phyloP scores from a whole-genome alignment of 805 yeast species.

The Cyberlindnera veronae region DNA sequence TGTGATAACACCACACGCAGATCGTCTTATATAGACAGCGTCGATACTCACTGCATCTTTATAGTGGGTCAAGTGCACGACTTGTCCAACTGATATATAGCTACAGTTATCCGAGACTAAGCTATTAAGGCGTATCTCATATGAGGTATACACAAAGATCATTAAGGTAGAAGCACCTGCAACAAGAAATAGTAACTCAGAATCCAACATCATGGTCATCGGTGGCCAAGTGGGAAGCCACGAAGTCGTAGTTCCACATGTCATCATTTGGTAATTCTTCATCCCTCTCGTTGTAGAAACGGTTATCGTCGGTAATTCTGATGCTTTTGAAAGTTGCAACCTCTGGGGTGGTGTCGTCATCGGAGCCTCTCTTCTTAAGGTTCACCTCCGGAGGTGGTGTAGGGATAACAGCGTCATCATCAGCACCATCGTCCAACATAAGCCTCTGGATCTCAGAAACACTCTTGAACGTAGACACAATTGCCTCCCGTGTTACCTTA shows the following conservation, averaged over 20 bases:
- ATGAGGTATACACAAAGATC: too few relatives aligned
- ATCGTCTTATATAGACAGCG: too few relatives aligned
- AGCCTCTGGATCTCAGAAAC: conserved; percentile 22
- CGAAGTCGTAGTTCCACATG: conserved; percentile 25
- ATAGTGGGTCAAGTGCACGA: too few relatives aligned
- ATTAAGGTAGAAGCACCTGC: too few relatives aligned
- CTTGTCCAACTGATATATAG: too few relatives aligned
- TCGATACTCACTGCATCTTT: too few relatives aligned
- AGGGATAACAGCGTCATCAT: conserved; percentile 5
- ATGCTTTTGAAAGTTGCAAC: conserved; percentile 17
- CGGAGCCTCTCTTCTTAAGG: conserved; percentile 9
- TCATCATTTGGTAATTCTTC: conserved; percentile 12
- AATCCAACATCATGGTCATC: conserved; percentile 3
- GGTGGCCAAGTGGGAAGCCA: conserved; percentile 7
- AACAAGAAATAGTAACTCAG: too few relatives aligned
- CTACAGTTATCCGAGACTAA: too few relatives aligned
- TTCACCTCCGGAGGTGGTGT: conserved; percentile 13
- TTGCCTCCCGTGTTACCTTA: conserved; percentile 24
- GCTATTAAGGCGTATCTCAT: too few relatives aligned
- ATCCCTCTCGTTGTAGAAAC: conserved; percentile 20
- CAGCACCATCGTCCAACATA: conserved; percentile 12
- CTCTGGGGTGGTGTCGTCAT: conserved; percentile 2
- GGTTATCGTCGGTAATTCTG: conserved; percentile 17
- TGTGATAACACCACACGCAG: too few relatives aligned
- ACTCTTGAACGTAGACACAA: conserved; percentile 18